Evolutionary conservation across 2,329 filamentous ascomycete genomes (phyloP).

Genomic region (Aspergillus awamori): DNA sequence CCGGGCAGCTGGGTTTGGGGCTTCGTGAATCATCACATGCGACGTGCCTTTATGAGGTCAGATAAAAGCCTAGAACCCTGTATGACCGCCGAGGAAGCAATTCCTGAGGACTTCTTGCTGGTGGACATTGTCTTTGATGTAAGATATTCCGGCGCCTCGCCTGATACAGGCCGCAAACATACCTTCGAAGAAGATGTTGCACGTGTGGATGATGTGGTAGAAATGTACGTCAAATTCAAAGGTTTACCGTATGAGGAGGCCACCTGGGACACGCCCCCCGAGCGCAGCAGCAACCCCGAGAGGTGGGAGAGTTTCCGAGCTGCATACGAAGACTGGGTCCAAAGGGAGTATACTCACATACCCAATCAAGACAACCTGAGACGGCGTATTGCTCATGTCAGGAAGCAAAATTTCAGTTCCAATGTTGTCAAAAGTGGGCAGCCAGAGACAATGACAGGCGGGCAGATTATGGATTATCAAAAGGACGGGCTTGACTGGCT

Average conservation of each 20-base stretch:
- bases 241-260: constrained; percentile 87
- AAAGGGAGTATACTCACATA: constrained; percentile 72
- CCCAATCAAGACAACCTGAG: constrained; percentile 60
- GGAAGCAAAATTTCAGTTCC: constrained; percentile 66
- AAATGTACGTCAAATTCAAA: constrained; percentile 86
- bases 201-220: constrained; percentile 70
- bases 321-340: constrained; percentile 85
- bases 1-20: constrained; percentile 88
- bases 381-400: constrained; percentile 69
- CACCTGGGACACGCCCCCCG: constrained; percentile 84
- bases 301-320: constrained; percentile 77
- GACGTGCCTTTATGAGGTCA: constrained; percentile 74
- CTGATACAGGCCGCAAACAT: constrained; percentile 51
- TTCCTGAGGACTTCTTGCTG: constrained; percentile 82
- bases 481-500: constrained; percentile 94
- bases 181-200: constrained; percentile 69
- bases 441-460: constrained; percentile 72
- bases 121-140: constrained; percentile 89
- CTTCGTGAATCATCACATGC: constrained; percentile 63
- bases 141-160: constrained; percentile 61
- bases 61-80: constrained; percentile 65
- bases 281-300: constrained; percentile 58
- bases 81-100: constrained; percentile 73
- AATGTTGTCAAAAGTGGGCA: constrained; percentile 70
- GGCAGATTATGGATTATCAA: constrained; percentile 91